Base-by-base conservation (phyloP, 805 yeast species). In the Teunomyces funiuensis region DNA sequence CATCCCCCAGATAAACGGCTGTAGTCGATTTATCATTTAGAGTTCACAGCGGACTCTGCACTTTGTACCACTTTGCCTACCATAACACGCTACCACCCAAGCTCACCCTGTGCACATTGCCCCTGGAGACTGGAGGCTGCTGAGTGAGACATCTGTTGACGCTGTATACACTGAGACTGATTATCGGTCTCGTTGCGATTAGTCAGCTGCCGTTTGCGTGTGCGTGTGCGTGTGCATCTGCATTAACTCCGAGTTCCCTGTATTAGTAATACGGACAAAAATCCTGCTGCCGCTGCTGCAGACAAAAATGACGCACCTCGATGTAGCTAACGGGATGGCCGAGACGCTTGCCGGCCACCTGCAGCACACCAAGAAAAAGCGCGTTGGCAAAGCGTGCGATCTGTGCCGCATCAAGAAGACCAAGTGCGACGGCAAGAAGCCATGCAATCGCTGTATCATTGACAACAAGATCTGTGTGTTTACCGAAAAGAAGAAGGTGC, bases 311-410 rank as follows among this genome's bases (percentile, higher is more conserved):
- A 16, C 37, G 15, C 37, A 33, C 14, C 18, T 20, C 20, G 37
- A 33, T 9, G 14, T 28, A 7, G 14, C 23, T 18, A 10, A 17
- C 14, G 17, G 28, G n/a, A n/a, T n/a, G n/a, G n/a, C n/a, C 18
- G 10, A 23, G 20, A 11, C 25, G 34, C 18, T 33, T 13, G n/a
- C 28, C 6, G 15, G 20, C 25, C 26, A 33, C 27, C 37, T 18
- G 8, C 2, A 23, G 10, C 42, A 44, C 36, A 39, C 46, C 42
- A 65, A 60, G 50, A 79, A 79, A 59, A 77, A 73, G 54, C 57
- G 85, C 45, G 84, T 80, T 3, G 82, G 82, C 9, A 79, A 79
- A 50, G 85, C 85, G 5, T 80, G 85, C 49, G 84, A 80, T 53
- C 72, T 76, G 39, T 80, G 85, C 55, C 64, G 85, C 31, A 66